Percentiles rank a stretch among this genome's conserved stretches.
Conservation (phyloP, 1,139 yeast genomes). For the Citeromyces hawaiiensis region DNA sequence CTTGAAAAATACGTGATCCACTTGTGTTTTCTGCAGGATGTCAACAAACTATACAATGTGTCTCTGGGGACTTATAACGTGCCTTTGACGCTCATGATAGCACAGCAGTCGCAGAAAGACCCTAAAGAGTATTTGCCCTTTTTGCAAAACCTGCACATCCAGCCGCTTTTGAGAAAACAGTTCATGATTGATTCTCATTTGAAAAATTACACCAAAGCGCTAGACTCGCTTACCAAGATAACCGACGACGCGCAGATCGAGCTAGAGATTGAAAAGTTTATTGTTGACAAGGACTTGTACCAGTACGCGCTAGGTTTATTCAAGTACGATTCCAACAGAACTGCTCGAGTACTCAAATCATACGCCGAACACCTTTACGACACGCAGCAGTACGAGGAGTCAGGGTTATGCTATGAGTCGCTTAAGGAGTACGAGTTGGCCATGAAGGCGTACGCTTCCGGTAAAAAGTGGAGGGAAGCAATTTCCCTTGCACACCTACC, state of each 20-base stretch:
- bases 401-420: conserved; percentile 70
- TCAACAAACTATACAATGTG: conserved; percentile 63
- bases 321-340: conserved; percentile 43
- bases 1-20: conserved; percentile 63
- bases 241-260: conserved; percentile 24
- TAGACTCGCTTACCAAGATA: conserved; percentile 47
- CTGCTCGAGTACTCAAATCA: conserved; percentile 36
- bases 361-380: conserved; percentile 53
- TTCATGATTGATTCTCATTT: conserved; percentile 75
- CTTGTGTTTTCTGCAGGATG: conserved; percentile 84
- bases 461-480: conserved; percentile 81
- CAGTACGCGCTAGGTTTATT: conserved; percentile 52
- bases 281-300: conserved; percentile 63
- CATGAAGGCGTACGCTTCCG: conserved; percentile 51
- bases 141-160: conserved; percentile 64
- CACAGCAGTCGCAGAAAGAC: conserved; percentile 95
- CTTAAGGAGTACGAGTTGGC: conserved; percentile 47
- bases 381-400: conserved; percentile 46
- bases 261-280: conserved; percentile 56
- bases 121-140: conserved; percentile 96
- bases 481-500: conserved; percentile 33
- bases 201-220: conserved; percentile 54
- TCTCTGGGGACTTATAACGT: conserved; percentile 80
- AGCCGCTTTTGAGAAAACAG: conserved; percentile 49
- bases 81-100: conserved; percentile 66